Percentiles rank a stretch among this genome's conserved stretches.
Evolutionary conservation across 257 asterid genomes (phyloP).

Genomic region (Ehretia macrophylla): DNA sequence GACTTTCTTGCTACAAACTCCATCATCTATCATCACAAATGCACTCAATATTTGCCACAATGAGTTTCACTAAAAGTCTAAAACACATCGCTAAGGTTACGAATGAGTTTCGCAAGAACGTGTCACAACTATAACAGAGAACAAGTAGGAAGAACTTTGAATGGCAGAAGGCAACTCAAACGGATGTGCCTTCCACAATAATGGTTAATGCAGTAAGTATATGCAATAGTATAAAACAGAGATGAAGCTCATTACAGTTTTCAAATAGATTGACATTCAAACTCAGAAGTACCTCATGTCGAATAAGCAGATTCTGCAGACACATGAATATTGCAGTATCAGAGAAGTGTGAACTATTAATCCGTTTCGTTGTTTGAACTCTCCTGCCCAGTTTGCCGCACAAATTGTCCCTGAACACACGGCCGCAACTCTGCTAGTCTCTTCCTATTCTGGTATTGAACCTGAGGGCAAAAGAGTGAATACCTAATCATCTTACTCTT

Average conservation of each 20-base stretch:
- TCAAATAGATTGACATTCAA: neutral
- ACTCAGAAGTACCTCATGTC: neutral
- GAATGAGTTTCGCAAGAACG: too few relatives aligned
- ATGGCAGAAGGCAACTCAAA: too few relatives aligned
- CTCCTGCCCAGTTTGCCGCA: constrained; percentile 37
- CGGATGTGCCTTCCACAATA: too few relatives aligned
- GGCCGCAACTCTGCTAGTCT: constrained; percentile 67
- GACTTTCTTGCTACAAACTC: too few relatives aligned
- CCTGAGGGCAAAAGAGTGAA: constrained; percentile 23
- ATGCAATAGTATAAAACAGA: neutral
- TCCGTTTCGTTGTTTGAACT: constrained; percentile 42
- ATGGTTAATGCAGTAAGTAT: too few relatives aligned
- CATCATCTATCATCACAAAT: too few relatives aligned
- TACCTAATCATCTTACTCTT: neutral
- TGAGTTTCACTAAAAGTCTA: too few relatives aligned
- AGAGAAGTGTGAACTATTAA: constrained; percentile 12
- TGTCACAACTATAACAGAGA: too few relatives aligned
- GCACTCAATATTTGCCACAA: too few relatives aligned
- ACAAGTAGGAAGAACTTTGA: too few relatives aligned
- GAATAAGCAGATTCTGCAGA: neutral
- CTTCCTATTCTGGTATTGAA: constrained; percentile 51
- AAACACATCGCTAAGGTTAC: too few relatives aligned
- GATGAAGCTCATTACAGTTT: neutral
- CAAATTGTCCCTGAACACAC: constrained; percentile 60
- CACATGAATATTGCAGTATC: too few relatives aligned